Conservation (phyloP, 371 early-diverging fungal genomes). For the Cokeromyces recurvatus region DNA sequence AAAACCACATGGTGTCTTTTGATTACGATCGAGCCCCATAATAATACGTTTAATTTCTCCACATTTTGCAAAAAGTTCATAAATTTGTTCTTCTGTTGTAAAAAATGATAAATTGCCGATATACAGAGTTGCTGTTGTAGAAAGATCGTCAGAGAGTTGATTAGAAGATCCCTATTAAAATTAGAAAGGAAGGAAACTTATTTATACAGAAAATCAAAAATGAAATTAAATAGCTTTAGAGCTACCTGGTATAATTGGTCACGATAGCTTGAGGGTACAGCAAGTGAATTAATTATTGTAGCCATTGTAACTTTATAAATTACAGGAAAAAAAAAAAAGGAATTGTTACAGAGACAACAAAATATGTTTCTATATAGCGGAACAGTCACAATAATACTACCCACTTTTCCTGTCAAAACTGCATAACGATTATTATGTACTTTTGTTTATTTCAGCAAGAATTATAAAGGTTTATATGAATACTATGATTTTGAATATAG, state of each 20-base stretch:
- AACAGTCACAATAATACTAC: not conserved
- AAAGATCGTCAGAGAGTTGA: constrained; percentile 67
- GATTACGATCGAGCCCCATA: constrained; percentile 95
- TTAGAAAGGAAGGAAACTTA: not conserved
- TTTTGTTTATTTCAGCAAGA: no score
- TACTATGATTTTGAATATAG: no score
- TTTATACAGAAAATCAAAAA: no score
- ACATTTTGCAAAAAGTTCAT: constrained; percentile 92
- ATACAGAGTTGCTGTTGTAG: constrained; percentile 83
- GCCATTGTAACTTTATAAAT: constrained; percentile 33
- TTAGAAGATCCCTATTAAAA: constrained; percentile 58
- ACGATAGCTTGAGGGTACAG: constrained; percentile 81
- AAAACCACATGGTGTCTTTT: constrained; percentile 98
- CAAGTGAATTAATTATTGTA: constrained; percentile 76
- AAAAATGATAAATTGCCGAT: constrained; percentile 97
- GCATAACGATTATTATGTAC: no score
- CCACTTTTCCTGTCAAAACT: no score
- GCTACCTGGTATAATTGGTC: constrained; percentile 80
- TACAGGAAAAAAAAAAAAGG: constrained; percentile 1
- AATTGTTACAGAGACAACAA: no score
- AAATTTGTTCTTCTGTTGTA: constrained; percentile 98
- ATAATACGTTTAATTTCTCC: constrained; percentile 98
- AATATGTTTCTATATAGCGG: no score
- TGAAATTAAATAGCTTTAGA: no score
- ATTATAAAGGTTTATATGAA: no score